A percentile compares a stretch with the other conserved stretches of the same genome.
phyloP scores from a whole-genome alignment of 2,329 filamentous ascomycete genomes.

The Sordariomycetes sp. region DNA sequence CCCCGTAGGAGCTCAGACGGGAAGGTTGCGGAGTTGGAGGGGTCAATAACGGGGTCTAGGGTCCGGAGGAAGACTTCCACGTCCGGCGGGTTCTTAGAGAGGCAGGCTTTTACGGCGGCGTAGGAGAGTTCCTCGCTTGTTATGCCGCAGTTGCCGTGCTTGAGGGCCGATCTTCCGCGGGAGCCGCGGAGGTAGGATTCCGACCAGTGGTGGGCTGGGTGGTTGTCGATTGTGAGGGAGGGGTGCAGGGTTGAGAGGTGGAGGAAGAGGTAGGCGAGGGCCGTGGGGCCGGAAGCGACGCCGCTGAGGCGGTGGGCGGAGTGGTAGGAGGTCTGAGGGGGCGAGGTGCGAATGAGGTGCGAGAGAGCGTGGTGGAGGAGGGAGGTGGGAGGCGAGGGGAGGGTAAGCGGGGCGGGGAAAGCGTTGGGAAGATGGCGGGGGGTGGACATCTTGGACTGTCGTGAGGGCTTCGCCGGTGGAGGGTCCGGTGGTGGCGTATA shows the following conservation, averaged over 20 bases:
- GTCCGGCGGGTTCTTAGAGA: conserved; percentile 22
- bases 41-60: conserved; percentile 18
- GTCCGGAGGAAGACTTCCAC: conserved; percentile 25
- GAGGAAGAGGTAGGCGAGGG: conserved; percentile 41
- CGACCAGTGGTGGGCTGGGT: conserved; percentile 30
- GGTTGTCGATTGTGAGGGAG: conserved; percentile 24
- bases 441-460: background rate
- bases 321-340: conserved; percentile 20
- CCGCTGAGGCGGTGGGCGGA: conserved; percentile 18
- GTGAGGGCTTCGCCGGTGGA: background rate
- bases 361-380: conserved; percentile 20
- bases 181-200: conserved; percentile 29
- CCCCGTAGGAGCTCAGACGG: conserved; percentile 54
- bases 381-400: conserved; percentile 13
- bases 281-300: conserved; percentile 38
- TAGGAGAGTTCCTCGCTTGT: conserved; percentile 33
- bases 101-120: conserved; percentile 28
- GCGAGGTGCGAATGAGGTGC: conserved; percentile 19
- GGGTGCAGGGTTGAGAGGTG: conserved; percentile 29
- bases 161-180: conserved; percentile 18
- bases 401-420: conserved; percentile 13
- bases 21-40: conserved; percentile 13
- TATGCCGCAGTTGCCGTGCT: conserved; percentile 32
- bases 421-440: conserved; percentile 18
- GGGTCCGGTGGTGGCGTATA: background rate